phyloP scores from a whole-genome alignment of 192 early-diverging fungal species.

The Dimargaris cristalligena region DNA sequence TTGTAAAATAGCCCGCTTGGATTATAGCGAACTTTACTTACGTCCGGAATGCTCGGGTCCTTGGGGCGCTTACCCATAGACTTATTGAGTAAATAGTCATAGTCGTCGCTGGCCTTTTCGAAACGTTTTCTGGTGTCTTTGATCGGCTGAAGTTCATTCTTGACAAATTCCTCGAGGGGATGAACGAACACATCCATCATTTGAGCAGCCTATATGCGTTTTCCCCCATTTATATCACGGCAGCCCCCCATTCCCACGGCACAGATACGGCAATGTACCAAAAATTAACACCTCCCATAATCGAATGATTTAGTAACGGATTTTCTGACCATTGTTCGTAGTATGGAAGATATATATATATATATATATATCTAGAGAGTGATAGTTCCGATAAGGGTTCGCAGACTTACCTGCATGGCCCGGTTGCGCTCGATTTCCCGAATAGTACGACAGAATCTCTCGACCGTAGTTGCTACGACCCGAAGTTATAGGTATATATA shows the following conservation, averaged over 20 bases:
- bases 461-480: background rate
- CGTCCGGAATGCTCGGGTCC: constrained; percentile 38
- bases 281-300: too few species aligned
- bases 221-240: too few species aligned
- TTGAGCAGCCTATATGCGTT: constrained; percentile 40
- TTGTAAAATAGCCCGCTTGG: too few species aligned
- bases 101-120: constrained; percentile 42
- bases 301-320: too few species aligned
- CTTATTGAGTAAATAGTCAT: constrained; percentile 33
- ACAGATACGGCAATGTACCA: too few species aligned
- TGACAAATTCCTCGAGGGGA: constrained; percentile 45
- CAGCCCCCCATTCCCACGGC: too few species aligned
- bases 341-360: too few species aligned
- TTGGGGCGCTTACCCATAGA: constrained; percentile 43
- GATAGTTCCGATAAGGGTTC: too few species aligned
- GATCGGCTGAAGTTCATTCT: constrained; percentile 21
- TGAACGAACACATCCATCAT: constrained; percentile 48
- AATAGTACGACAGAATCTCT: constrained; percentile 2
- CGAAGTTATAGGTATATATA: background rate
- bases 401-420: too few species aligned
- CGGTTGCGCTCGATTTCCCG: constrained; percentile 27
- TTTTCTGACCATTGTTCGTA: too few species aligned
- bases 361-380: too few species aligned
- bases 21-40: too few species aligned
- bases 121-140: constrained; percentile 41